Conservation (phyloP, 768 basidiomycete species). For the Leccinum arenicola region DNA sequence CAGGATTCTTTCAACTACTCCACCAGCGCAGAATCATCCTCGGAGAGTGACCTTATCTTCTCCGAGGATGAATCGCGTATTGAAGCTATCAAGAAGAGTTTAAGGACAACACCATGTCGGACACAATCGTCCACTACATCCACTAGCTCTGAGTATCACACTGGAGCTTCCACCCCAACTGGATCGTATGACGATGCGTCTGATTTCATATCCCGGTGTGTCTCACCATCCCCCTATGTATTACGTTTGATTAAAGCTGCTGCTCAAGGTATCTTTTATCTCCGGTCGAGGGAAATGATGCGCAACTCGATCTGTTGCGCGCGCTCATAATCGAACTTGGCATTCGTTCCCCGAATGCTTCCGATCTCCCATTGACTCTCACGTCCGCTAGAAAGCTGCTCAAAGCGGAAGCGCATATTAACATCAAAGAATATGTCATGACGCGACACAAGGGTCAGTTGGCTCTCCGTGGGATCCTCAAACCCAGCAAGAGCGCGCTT, state of each 20-base stretch:
- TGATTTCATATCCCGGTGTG: conserved; percentile 28
- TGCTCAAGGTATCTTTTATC: conserved; percentile 22
- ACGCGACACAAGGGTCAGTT: conserved; percentile 60
- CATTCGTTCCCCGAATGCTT: conserved; percentile 40
- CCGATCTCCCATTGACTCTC: conserved; percentile 53
- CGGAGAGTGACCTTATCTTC: not conserved
- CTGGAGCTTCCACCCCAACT: conserved; percentile 11
- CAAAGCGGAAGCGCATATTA: conserved; percentile 65
- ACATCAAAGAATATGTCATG: conserved; percentile 70
- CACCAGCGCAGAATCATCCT: conserved; percentile 6
- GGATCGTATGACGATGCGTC: conserved; percentile 26
- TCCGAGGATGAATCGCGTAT: not conserved
- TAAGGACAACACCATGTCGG: not conserved
- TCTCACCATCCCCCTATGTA: not conserved
- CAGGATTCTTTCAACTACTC: conserved; percentile 3
- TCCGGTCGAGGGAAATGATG: conserved; percentile 11
- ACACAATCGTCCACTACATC: conserved; percentile 6
- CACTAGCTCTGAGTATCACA: conserved; percentile 6
- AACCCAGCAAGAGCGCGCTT: conserved; percentile 58
- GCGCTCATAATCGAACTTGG: conserved; percentile 79
- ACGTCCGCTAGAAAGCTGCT: conserved; percentile 66
- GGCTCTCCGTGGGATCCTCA: conserved; percentile 59
- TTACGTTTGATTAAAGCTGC: not conserved
- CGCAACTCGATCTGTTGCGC: conserved; percentile 60
- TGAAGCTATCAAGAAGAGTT: not conserved